Evolutionary conservation across 441 rosid species (phyloP), one percentile per base, ranked within the genome.

Genomic region (Brassica hybrid): DNA sequence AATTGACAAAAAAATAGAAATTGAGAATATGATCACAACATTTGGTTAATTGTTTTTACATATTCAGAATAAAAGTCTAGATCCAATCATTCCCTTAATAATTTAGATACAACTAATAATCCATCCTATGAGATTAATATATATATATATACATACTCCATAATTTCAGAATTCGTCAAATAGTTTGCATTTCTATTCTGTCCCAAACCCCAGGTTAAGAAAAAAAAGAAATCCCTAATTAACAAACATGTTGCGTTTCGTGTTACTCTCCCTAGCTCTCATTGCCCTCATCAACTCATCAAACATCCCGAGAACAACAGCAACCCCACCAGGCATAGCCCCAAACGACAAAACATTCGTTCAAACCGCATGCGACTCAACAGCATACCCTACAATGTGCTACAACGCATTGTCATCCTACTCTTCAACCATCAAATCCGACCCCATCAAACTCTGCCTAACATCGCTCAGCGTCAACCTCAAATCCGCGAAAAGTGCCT

Each of bases 381-480:
- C 92, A 69, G 69, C 80, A 9, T 86, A 79, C 59, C 85, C 88
- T 14, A 59, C 64, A 3, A 67, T 78, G 13, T 92, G 94, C 75
- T 84, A 83, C 84, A 69, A 7, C 8, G 52, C 78, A 9, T 87
- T 88, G 60, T 80, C 85, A 65, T 58, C 89, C 0, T 85, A 86
- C 69, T 73, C 79, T 13, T 80, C 88, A n/a, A 64, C 78, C 19
- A 84, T 91, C 66, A 74, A 88, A 71, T 72, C 91, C 21, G 72
- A 85, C 16, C 83, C 88, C 5, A 19, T 80, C 52, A 90, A 75
- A 50, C 93, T 91, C 11, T 85, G 91, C 80, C 71, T 69, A 45
- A 76, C 84, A 0, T 78, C 92, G 0, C 82, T 91, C 18, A 27
- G 9, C 56, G 60, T 89, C 41, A 85, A 87, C 71, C 27, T 85